Evolutionary conservation across 2,329 filamentous ascomycete species (phyloP).

Genomic region (Pseudogymnoascus pannorum): DNA sequence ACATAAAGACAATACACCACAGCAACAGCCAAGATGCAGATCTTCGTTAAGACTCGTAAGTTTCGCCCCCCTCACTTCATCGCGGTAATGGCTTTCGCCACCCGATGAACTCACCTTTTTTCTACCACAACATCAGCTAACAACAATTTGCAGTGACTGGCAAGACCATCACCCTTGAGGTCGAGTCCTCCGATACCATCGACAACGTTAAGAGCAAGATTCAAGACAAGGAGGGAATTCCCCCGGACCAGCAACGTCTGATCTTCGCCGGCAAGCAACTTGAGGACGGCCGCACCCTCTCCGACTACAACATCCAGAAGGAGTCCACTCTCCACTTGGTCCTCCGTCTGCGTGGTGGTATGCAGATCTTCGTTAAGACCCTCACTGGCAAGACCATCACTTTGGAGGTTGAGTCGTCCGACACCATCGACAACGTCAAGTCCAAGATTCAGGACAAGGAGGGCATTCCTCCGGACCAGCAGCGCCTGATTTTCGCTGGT

Average conservation of each 20-base stretch:
- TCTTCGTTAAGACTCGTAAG: conserved; percentile 95
- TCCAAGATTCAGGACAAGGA: conserved; percentile 89
- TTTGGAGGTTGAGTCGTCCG: conserved; percentile 78
- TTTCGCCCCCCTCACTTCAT: conserved; percentile 36
- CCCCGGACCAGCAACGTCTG: conserved; percentile 89
- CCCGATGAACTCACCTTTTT: conserved; percentile 43
- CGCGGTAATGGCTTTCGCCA: conserved; percentile 11
- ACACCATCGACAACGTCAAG: conserved; percentile 94
- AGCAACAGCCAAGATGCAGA: conserved; percentile 63
- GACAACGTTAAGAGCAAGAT: conserved; percentile 98
- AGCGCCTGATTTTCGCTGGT: conserved; percentile 86
- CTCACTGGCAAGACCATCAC: conserved; percentile 92
- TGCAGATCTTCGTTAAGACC: conserved; percentile 86
- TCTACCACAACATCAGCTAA: conserved; percentile 65
- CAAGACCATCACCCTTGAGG: conserved; percentile 89
- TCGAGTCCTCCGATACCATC: conserved; percentile 84
- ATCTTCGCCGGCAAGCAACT: conserved; percentile 97
- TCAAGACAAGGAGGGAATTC: conserved; percentile 95
- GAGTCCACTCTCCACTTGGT: conserved; percentile 81
- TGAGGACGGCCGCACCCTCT: conserved; percentile 84
- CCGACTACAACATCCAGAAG: conserved; percentile 95
- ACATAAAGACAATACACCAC: conserved; percentile 9
- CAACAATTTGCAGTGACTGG: conserved; percentile 66
- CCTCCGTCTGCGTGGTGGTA: conserved; percentile 80
- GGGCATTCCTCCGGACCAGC: conserved; percentile 90